phyloP scores from a whole-genome alignment of 225 moss, liverwort and hornwort genomes.

The Polytrichum formosum region DNA sequence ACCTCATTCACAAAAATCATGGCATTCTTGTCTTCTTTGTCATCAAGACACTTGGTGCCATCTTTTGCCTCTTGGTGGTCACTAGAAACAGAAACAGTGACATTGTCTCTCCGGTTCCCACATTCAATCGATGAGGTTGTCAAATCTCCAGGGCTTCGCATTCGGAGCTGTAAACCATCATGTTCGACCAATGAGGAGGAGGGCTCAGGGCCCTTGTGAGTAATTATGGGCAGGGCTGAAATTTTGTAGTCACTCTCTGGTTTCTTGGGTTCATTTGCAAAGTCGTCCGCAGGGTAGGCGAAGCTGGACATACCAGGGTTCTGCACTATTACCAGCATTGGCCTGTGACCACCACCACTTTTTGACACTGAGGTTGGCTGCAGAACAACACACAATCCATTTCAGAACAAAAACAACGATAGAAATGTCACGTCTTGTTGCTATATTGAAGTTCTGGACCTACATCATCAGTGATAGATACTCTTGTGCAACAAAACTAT shows the following conservation, averaged over 20 bases:
- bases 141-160: conserved; percentile 27
- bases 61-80: conserved; percentile 9
- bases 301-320: conserved; percentile 69
- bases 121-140: conserved; percentile 10
- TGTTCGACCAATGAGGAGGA: conserved; percentile 29
- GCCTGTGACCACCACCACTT: conserved; percentile 38
- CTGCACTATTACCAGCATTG: conserved; percentile 82
- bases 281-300: conserved; percentile 15
- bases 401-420: no score
- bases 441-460: not conserved
- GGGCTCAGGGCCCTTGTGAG: conserved; percentile 18
- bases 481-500: not conserved
- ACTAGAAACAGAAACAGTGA: conserved; percentile 17
- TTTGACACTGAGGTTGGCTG: conserved; percentile 72
- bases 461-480: not conserved
- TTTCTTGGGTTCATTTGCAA: conserved; percentile 22
- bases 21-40: conserved; percentile 30
- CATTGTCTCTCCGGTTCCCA: conserved; percentile 12
- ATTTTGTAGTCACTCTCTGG: conserved; percentile 21
- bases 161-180: conserved; percentile 38
- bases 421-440: no score
- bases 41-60: conserved; percentile 9
- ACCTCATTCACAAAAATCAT: conserved; percentile 51
- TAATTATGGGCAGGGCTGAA: conserved; percentile 6
- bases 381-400: conserved; percentile 5